Conservation (phyloP, 1,139 yeast species). For the Kodamaea fungicola region DNA sequence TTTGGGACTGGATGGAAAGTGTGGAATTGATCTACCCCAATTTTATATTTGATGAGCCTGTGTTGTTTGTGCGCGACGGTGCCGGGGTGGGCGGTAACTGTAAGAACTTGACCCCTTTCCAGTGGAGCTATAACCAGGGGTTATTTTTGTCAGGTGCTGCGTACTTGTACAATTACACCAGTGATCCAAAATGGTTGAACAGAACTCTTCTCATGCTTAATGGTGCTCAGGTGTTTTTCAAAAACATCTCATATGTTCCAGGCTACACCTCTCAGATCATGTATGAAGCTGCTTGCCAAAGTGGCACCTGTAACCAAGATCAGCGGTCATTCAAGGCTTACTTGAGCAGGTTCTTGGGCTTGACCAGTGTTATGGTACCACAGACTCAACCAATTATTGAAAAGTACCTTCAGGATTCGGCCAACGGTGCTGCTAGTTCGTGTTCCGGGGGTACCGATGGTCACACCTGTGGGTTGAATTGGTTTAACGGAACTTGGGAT, state of each 20-base stretch:
- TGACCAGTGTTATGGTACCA: slow-evolving; percentile 57
- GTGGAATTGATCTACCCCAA: slow-evolving; percentile 33
- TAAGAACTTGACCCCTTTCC: slow-evolving; percentile 45
- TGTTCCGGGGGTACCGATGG: slow-evolving; percentile 74
- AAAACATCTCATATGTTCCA: slow-evolving; percentile 5
- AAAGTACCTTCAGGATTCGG: slow-evolving; percentile 34
- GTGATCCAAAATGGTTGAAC: slow-evolving; percentile 52
- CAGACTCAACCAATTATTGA: slow-evolving; percentile 39
- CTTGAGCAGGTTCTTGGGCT: slow-evolving; percentile 62
- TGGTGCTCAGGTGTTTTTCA: slow-evolving; percentile 50
- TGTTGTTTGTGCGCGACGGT: slow-evolving; percentile 60
- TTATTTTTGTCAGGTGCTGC: slow-evolving; percentile 70
- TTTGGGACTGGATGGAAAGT: slow-evolving; percentile 67
- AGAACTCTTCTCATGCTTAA: slow-evolving; percentile 49
- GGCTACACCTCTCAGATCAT: slow-evolving; percentile 36
- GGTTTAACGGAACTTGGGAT: slow-evolving; percentile 59
- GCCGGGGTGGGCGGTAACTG: slow-evolving; percentile 61
- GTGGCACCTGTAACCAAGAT: slow-evolving; percentile 58
- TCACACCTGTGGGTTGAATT: slow-evolving; percentile 72
- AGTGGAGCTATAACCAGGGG: slow-evolving; percentile 85
- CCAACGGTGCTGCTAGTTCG: slow-evolving; percentile 62
- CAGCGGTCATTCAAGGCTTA: slow-evolving; percentile 77
- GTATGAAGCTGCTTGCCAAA: slow-evolving; percentile 65
- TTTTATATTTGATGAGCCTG: slow-evolving; percentile 30
- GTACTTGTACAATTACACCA: slow-evolving; percentile 64